Evolutionary conservation across 441 rosid species (phyloP).

Genomic region (Mallotus repandus): DNA sequence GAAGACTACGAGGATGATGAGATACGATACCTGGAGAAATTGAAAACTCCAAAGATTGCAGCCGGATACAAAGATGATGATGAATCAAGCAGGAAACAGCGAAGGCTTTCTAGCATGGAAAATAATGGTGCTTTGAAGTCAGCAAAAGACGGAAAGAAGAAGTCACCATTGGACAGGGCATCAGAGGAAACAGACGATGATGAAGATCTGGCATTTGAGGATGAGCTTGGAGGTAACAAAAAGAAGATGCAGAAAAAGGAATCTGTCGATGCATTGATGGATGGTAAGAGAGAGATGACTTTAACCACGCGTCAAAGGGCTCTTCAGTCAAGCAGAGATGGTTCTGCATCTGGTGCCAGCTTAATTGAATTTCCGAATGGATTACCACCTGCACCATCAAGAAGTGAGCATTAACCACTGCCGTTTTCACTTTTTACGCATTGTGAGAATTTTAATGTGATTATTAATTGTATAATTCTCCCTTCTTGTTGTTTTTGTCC

Average conservation of each 20-base stretch:
- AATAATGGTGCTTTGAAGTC: slow-evolving; percentile 33
- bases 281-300: slow-evolving; percentile 59
- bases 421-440: neutral
- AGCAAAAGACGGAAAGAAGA: slow-evolving; percentile 56
- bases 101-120: slow-evolving; percentile 54
- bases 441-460: neutral
- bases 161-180: slow-evolving; percentile 37
- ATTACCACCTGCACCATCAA: slow-evolving; percentile 82
- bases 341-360: slow-evolving; percentile 48
- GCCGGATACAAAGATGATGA: slow-evolving; percentile 44
- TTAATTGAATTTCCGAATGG: slow-evolving; percentile 88
- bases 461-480: slow-evolving; percentile 1
- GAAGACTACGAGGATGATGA: slow-evolving; percentile 75
- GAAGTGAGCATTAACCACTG: slow-evolving; percentile 54
- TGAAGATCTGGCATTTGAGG: slow-evolving; percentile 53
- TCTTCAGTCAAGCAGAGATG: slow-evolving; percentile 73
- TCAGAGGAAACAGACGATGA: slow-evolving; percentile 53
- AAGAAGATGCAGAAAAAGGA: slow-evolving; percentile 59
- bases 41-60: slow-evolving; percentile 49
- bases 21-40: slow-evolving; percentile 75
- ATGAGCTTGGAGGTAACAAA: slow-evolving; percentile 48
- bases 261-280: slow-evolving; percentile 51
- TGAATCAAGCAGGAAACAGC: slow-evolving; percentile 49
- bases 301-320: slow-evolving; percentile 94
- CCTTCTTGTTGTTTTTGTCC: slow-evolving; percentile 14